Evolutionary conservation across 1,284 basidiomycete genomes (phyloP), one percentile per base, ranked within the genome.

Genomic region (Malassezia equina): DNA sequence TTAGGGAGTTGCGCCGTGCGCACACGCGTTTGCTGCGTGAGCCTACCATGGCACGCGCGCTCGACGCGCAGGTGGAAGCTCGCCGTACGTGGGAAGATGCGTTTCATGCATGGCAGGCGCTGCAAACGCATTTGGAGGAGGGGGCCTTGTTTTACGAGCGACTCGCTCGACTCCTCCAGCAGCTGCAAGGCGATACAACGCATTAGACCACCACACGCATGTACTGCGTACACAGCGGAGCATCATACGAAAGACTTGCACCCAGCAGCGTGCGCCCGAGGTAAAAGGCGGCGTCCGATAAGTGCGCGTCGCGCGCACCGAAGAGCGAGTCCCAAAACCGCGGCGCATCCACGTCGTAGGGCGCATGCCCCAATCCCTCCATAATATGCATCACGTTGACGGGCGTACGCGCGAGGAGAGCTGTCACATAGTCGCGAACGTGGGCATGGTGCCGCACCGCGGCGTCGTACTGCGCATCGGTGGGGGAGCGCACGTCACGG

Each of bases 121-220:
- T 51, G 32, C 23, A 19, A 8, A 21, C 24, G 19, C 36, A 55
- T 19, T 7, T 49, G 11, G 21, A 41, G 15, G 52, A 42, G 24
- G 43, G 46, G n/a, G 3, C 5, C 19, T 25, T 7, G 41, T 55
- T 55, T 45, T 51, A 40, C 55, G 34, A 48, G 32, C 44, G 33
- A 5, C 40, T 55, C 12, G 2, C 7, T 23, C 19, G 23, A 19
- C 4, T 34, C 23, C 23, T 36, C 6, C 32, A 17, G 34, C 46
- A 31, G n/a, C 46, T 48, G n/a, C 24, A 17, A n/a, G n/a, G 13
- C 23, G 24, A 6, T 12, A n/a, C 19, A 24, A 9, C n/a, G 24
- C 24, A 11, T 24, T 13, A 13, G 24, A 15, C 24, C 23, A 12
- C 25, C 28, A 31, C 19, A 17, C 19, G 44, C 25, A 32, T 7